Evolutionary conservation across 495 filamentous ascomycete genomes (phyloP), one percentile per base, ranked within the genome.

Genomic region (Stereocaulon alpinum): DNA sequence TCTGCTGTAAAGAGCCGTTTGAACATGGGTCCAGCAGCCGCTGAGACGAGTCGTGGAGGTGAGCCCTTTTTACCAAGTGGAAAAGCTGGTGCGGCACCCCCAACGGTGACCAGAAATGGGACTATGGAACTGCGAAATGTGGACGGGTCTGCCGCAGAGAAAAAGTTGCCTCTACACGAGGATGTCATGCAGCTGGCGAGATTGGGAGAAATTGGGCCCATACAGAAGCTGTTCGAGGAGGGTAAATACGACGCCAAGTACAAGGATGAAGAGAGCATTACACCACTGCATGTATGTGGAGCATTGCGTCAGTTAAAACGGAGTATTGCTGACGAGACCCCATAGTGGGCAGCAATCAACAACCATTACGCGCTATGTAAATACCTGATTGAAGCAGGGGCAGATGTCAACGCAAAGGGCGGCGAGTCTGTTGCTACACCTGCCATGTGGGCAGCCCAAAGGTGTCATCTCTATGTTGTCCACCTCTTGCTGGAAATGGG

Each of bases 331-430:
- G 37, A 61, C 48, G 43, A 47, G 57, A 59, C 70, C 73, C 56
- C 61, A 24, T 71, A 98, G 92, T 98, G 93, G 93, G 93, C 93
- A 17, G 89, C 93, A n/a, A 96, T 97, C 72, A 96, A 97, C 73
- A 96, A 96, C 70, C 92, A 95, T 70, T 94, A 90, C 73, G 86
- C 89, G 58, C 86, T 95, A 76, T 96, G 92, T 80, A 91, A 93
- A 71, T 94, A 93, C 69, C 83, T 98, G 15, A 80, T 98, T 62
- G 86, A 95, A 60, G 78, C 79, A 56, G 93, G 93, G 63, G 93
- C 91, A 68, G 85, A 91, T 67, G 87, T 96, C 64, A 96, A 98
- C 70, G 86, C 86, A 59, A 92, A 92, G 73, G 93, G 93, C 64
- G 93, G 93, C 65, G 91, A 97, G 66, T 93, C 89, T 37, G 77